Percentiles rank a stretch among this genome's conserved stretches.
Evolutionary conservation across 106 monocot species (phyloP).

Genomic region (Xerophyta viscosa): DNA sequence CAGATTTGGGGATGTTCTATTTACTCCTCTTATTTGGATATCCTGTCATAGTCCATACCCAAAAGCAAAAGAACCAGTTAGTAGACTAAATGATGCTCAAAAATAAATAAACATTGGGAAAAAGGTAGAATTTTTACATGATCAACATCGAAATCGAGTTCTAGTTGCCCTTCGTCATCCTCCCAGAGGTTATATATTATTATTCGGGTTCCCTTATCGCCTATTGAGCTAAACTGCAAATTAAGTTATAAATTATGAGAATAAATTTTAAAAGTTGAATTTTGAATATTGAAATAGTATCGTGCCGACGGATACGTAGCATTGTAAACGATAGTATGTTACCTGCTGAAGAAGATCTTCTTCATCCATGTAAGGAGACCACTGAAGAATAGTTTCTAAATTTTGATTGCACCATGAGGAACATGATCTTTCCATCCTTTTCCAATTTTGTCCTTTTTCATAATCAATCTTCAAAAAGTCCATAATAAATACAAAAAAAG

Average conservation of each 20-base stretch:
- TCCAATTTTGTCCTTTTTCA: constrained; percentile 48
- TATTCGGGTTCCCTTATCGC: constrained; percentile 71
- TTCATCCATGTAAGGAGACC: constrained; percentile 89
- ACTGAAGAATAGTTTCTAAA: constrained; percentile 60
- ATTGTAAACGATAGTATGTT: background rate
- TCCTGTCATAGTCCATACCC: constrained; percentile 34
- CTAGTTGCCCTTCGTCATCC: constrained; percentile 75
- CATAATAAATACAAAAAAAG: background rate
- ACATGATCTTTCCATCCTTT: constrained; percentile 32
- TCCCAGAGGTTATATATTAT: constrained; percentile 94
- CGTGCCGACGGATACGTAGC: background rate
- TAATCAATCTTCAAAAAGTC: constrained; percentile 70
- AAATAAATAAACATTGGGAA: too few relatives aligned
- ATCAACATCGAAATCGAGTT: constrained; percentile 83
- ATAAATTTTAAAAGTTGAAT: background rate
- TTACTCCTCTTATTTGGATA: constrained; percentile 85
- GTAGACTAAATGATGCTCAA: constrained; percentile 2
- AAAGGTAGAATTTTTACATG: too few relatives aligned
- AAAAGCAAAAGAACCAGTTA: background rate
- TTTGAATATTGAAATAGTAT: background rate
- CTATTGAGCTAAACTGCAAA: constrained; percentile 39
- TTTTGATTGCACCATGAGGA: constrained; percentile 56
- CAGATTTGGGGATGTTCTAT: too few relatives aligned
- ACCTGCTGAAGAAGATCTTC: constrained; percentile 73
- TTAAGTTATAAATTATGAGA: background rate